phyloP scores from a whole-genome alignment of 2,329 filamentous ascomycete species.

The Ophiocordyceps robertsii region DNA sequence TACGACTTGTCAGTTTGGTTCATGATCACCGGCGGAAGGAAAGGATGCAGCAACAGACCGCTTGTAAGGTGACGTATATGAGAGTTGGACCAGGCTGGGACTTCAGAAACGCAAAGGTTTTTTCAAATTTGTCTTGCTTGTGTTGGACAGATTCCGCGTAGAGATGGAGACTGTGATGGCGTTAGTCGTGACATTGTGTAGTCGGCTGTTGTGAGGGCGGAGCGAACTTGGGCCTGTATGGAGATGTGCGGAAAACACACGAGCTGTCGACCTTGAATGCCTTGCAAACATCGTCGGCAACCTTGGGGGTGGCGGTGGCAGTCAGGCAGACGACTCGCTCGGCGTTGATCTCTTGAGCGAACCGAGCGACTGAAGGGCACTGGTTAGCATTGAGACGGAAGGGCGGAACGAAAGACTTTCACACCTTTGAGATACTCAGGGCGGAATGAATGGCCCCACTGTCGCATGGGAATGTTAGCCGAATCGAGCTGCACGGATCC shows the following conservation, averaged over 20 bases:
- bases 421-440: constrained; percentile 36
- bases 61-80: constrained; percentile 47
- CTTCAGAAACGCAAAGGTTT: constrained; percentile 32
- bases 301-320: constrained; percentile 42
- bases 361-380: constrained; percentile 31
- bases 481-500: neutral
- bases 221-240: constrained; percentile 39
- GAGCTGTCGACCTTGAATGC: constrained; percentile 30
- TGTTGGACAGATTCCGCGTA: constrained; percentile 29
- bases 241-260: constrained; percentile 43
- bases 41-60: constrained; percentile 9
- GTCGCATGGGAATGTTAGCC: constrained; percentile 3
- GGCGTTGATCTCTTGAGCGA: constrained; percentile 39
- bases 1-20: constrained; percentile 6
- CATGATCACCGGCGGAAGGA: neutral
- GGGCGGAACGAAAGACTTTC: constrained; percentile 3
- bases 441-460: constrained; percentile 36
- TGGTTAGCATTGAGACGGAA: neutral
- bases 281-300: constrained; percentile 39
- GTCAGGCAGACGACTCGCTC: constrained; percentile 47
- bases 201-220: neutral
- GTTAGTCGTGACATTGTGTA: neutral
- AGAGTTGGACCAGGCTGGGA: constrained; percentile 40
- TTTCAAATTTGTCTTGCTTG: constrained; percentile 30
- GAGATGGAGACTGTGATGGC: constrained; percentile 28